Conservation (phyloP, 306 rosid genomes). For the Castanea crenata region DNA sequence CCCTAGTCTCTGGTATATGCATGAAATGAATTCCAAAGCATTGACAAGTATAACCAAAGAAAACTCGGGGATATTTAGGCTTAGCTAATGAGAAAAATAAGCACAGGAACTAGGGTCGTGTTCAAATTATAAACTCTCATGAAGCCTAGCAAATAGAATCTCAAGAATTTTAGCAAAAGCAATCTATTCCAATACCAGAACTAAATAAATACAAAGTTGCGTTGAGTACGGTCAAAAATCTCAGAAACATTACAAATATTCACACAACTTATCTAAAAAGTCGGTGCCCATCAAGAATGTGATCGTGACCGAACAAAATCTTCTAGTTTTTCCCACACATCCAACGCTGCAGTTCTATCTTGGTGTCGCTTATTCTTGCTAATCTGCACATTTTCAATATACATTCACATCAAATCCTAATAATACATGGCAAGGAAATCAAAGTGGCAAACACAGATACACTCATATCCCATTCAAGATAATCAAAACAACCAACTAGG, state of each 20-base stretch:
- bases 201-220: background rate
- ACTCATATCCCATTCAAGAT: background rate
- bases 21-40: background rate
- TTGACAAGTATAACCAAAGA: background rate
- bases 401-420: background rate
- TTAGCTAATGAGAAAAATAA: background rate
- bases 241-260: slow-evolving; percentile 8
- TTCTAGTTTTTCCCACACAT: slow-evolving; percentile 97
- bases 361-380: slow-evolving; percentile 98
- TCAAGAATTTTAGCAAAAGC: background rate
- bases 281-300: slow-evolving; percentile 59
- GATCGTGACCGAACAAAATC: slow-evolving; percentile 89
- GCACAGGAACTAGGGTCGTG: background rate
- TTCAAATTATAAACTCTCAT: background rate
- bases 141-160: background rate
- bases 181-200: background rate
- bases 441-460: background rate
- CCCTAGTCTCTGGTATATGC: background rate
- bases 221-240: background rate
- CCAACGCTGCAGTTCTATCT: slow-evolving; percentile 96
- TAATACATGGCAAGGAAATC: background rate
- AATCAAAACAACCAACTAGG: slow-evolving; percentile 3
- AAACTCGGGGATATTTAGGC: background rate
- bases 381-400: slow-evolving; percentile 49
- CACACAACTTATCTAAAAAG: slow-evolving; percentile 10